phyloP scores from a whole-genome alignment of 768 basidiomycete species.

The Mycena haematopus region DNA sequence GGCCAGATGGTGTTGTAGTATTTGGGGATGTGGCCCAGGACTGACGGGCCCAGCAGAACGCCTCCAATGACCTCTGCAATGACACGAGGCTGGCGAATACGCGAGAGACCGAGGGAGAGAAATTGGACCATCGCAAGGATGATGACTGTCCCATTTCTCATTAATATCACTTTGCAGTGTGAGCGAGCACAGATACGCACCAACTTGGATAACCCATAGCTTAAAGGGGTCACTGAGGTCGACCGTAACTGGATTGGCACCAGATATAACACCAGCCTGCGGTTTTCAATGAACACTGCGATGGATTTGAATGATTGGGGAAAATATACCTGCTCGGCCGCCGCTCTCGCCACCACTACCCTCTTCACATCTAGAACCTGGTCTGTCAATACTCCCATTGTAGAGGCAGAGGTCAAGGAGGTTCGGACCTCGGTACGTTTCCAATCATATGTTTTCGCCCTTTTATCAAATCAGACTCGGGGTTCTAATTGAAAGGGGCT shows the following conservation, averaged over 20 bases:
- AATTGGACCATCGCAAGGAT: constrained; percentile 83
- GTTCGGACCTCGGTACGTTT: not conserved
- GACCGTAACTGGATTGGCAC: constrained; percentile 70
- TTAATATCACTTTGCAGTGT: not conserved
- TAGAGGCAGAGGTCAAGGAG: not conserved
- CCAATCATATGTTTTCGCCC: too few relatives aligned
- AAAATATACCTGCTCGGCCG: constrained; percentile 52
- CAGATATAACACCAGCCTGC: constrained; percentile 81
- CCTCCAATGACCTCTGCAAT: constrained; percentile 94
- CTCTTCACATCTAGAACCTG: constrained; percentile 40
- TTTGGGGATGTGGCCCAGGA: constrained; percentile 80
- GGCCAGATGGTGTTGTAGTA: constrained; percentile 72
- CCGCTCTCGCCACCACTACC: constrained; percentile 50
- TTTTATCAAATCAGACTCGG: too few relatives aligned
- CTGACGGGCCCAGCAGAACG: constrained; percentile 79
- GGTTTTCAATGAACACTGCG: not conserved
- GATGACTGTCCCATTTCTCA: constrained; percentile 56
- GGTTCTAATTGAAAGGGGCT: too few relatives aligned
- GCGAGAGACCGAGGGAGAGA: constrained; percentile 66
- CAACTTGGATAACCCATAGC: constrained; percentile 79
- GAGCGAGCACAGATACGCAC: constrained; percentile 45
- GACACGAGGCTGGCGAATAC: constrained; percentile 86
- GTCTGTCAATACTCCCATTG: constrained; percentile 57
- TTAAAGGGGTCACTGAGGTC: constrained; percentile 71
- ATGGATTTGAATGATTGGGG: not conserved